Conservation (phyloP, 2,329 filamentous ascomycete genomes). For the Sarocladiaceae sp. region DNA sequence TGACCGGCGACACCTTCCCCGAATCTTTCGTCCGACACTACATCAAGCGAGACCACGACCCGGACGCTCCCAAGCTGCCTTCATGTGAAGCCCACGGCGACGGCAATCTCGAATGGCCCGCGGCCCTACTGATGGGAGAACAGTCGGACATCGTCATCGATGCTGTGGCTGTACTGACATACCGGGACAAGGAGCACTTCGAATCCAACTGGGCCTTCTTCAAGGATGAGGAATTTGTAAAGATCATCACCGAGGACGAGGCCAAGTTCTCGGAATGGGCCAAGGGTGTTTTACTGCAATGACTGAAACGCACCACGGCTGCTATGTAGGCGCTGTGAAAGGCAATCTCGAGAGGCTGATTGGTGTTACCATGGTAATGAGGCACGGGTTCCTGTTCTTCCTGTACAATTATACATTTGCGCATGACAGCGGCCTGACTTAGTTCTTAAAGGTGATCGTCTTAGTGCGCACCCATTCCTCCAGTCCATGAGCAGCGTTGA, state of each 20-base stretch:
- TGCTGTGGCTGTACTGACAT: constrained; percentile 17
- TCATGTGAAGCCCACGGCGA: not conserved
- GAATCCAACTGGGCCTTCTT: constrained; percentile 13
- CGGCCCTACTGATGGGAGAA: constrained; percentile 14
- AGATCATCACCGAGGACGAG: constrained; percentile 10
- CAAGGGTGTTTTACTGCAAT: constrained; percentile 10
- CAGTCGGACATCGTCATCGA: constrained; percentile 16
- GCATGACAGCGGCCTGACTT: too few relatives aligned
- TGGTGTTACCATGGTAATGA: too few relatives aligned
- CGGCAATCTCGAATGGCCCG: constrained; percentile 9
- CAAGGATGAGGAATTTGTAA: constrained; percentile 9
- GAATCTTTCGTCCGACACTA: constrained; percentile 16
- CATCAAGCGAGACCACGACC: constrained; percentile 11
- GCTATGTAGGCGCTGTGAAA: too few relatives aligned
- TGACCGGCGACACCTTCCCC: constrained; percentile 17
- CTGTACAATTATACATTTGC: too few relatives aligned
- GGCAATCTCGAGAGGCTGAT: too few relatives aligned
- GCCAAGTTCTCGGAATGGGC: constrained; percentile 12
- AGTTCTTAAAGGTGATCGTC: constrained; percentile 51
- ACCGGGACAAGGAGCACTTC: constrained; percentile 13
- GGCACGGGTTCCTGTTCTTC: too few relatives aligned
- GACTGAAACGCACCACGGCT: too few relatives aligned
- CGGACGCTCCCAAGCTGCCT: not conserved
- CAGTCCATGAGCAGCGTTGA: constrained; percentile 46
- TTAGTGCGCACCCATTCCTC: constrained; percentile 59